These are phyloP conservation scores for Brettanomyces sp. DNA, from an alignment of 805 yeast genomes.

Conservation along the genomic window DNA sequence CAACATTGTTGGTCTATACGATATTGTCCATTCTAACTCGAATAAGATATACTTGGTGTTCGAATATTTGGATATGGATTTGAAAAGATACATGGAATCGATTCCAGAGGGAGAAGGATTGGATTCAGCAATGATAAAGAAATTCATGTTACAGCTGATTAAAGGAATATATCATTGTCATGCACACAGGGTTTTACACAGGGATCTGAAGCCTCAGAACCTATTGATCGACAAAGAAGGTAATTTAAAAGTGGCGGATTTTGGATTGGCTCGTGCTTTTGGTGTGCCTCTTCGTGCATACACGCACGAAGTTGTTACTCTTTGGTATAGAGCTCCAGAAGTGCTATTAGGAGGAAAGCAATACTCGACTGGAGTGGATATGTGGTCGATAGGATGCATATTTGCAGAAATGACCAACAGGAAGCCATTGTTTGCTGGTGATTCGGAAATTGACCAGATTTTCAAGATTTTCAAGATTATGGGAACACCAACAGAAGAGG, in stretches of 20 bases:
- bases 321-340: conserved; percentile 98
- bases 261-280: conserved; percentile 93
- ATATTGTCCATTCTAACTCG: conserved; percentile 90
- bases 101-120: conserved; percentile 86
- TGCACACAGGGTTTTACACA: conserved; percentile 85
- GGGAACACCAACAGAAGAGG: conserved; percentile 89
- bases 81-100: conserved; percentile 94
- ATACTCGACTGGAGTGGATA: conserved; percentile 95
- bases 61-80: conserved; percentile 88
- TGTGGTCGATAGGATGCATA: conserved; percentile 98
- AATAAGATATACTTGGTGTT: conserved; percentile 89
- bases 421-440: conserved; percentile 93
- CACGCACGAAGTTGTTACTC: conserved; percentile 95
- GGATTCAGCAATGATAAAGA: conserved; percentile 83
- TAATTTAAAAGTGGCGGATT: conserved; percentile 81
- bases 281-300: conserved; percentile 96
- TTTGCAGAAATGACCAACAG: conserved; percentile 97
- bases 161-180: conserved; percentile 92
- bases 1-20: conserved; percentile 83
- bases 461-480: conserved; percentile 84
- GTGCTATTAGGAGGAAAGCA: conserved; percentile 92
- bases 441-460: conserved; percentile 94
- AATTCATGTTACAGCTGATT: conserved; percentile 85
- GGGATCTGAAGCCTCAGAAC: conserved; percentile 96
- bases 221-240: conserved; percentile 92